These are phyloP conservation scores for Chimonanthus salicifolius DNA, from an alignment of 164 flowering plant species.

Conservation along the genomic window DNA sequence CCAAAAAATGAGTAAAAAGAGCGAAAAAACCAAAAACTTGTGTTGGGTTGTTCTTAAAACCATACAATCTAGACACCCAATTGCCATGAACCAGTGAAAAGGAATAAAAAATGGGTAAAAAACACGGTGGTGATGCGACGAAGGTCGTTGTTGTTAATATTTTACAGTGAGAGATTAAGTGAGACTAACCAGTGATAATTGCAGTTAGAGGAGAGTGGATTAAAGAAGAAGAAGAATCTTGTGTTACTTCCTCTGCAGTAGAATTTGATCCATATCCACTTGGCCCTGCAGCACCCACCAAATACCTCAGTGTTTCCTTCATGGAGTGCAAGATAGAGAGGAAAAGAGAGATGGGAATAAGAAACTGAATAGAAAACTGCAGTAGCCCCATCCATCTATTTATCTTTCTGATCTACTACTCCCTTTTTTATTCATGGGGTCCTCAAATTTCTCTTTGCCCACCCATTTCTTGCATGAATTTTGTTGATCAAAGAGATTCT, in stretches of 20 bases:
- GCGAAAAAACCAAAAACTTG: neutral
- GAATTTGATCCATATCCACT: conserved; percentile 94
- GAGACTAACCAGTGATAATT: conserved; percentile 73
- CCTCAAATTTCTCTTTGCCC: neutral
- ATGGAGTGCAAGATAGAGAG: conserved; percentile 26
- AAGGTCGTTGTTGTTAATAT: neutral
- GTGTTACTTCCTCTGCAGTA: conserved; percentile 81
- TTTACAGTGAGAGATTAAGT: neutral
- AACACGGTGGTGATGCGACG: neutral
- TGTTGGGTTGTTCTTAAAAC: neutral
- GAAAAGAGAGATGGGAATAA: neutral
- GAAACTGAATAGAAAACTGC: neutral
- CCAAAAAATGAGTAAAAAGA: no score
- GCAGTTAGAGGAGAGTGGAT: conserved; percentile 59
- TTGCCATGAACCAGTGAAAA: neutral
- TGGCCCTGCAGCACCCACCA: conserved; percentile 86
- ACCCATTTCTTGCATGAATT: neutral
- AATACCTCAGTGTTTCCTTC: conserved; percentile 78
- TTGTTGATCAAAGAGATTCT: neutral
- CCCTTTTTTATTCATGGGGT: neutral
- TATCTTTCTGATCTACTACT: conserved; percentile 1
- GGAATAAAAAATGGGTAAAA: neutral
- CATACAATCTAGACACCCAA: no score
- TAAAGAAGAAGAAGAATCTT: conserved; percentile 20
- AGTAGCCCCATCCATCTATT: neutral